phyloP scores from a whole-genome alignment of 306 rosid species.

The Quercus variabilis region DNA sequence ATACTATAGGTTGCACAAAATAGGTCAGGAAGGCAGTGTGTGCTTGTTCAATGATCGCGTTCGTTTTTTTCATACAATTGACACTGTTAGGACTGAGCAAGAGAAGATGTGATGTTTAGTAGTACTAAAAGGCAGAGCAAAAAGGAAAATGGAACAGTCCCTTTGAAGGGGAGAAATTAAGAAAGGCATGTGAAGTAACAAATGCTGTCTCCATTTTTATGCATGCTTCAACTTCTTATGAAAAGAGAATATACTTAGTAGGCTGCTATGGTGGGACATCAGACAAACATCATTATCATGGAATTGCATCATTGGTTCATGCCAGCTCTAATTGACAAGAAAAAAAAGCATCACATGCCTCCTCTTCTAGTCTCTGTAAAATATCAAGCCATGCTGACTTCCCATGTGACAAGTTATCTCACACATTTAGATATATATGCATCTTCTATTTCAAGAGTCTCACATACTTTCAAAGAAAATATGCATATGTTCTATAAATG shows the following conservation, averaged over 20 bases:
- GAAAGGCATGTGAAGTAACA: constrained; percentile 42
- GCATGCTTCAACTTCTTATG: constrained; percentile 30
- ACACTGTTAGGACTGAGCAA: constrained; percentile 22
- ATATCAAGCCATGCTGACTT: neutral
- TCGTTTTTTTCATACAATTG: constrained; percentile 6
- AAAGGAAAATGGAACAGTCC: constrained; percentile 16
- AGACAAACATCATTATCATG: constrained; percentile 37
- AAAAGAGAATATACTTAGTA: constrained; percentile 12
- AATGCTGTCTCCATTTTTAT: constrained; percentile 27
- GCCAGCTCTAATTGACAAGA: constrained; percentile 34
- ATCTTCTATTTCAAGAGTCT: too few species aligned
- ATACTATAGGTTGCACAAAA: neutral
- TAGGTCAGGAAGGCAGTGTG: too few species aligned
- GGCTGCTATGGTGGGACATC: constrained; percentile 34
- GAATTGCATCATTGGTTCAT: constrained; percentile 33
- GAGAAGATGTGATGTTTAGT: constrained; percentile 22
- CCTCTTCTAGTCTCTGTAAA: constrained; percentile 5
- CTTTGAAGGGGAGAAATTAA: constrained; percentile 16
- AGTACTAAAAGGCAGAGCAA: constrained; percentile 1
- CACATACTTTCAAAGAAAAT: too few species aligned
- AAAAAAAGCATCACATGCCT: constrained; percentile 30
- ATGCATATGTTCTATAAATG: too few species aligned
- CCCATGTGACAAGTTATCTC: too few species aligned
- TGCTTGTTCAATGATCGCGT: too few species aligned
- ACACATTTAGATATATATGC: too few species aligned